A percentile compares a stretch with the other conserved stretches of the same genome.
phyloP scores from a whole-genome alignment of 2,329 filamentous ascomycete species.

The Coniochaeta prunicola region DNA sequence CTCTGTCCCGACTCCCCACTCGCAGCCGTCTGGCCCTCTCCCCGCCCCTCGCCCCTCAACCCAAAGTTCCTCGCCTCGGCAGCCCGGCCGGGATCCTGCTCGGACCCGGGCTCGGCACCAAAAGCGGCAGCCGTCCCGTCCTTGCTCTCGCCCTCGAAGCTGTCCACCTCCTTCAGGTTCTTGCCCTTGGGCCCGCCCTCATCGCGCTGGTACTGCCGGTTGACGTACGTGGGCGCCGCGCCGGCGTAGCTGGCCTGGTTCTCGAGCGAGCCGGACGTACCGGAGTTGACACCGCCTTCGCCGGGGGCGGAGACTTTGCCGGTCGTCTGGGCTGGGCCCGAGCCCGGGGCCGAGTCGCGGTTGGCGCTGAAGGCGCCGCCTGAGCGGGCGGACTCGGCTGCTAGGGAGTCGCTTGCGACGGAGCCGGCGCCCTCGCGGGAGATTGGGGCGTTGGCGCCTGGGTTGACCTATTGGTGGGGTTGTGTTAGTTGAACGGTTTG shows the following conservation, averaged over 20 bases:
- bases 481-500: neutral
- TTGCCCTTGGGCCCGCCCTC: slow-evolving; percentile 16
- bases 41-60: neutral
- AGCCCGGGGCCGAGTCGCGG: slow-evolving; percentile 28
- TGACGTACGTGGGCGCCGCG: slow-evolving; percentile 15
- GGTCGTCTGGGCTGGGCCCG: neutral
- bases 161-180: slow-evolving; percentile 17
- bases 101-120: slow-evolving; percentile 18
- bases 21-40: neutral
- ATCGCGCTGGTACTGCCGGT: slow-evolving; percentile 5
- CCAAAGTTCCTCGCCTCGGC: slow-evolving; percentile 7
- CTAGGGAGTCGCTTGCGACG: slow-evolving; percentile 64
- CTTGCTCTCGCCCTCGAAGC: slow-evolving; percentile 8
- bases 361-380: slow-evolving; percentile 58
- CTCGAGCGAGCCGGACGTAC: slow-evolving; percentile 2
- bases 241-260: slow-evolving; percentile 10
- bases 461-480: slow-evolving; percentile 30
- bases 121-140: slow-evolving; percentile 12
- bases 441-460: slow-evolving; percentile 35
- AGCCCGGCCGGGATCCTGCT: slow-evolving; percentile 13
- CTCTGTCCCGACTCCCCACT: neutral
- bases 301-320: neutral
- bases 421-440: slow-evolving; percentile 56
- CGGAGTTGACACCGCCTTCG: neutral
- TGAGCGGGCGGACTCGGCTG: slow-evolving; percentile 59